Base-by-base conservation (phyloP, 139 green algal species). In the Picochlorum sp. region DNA sequence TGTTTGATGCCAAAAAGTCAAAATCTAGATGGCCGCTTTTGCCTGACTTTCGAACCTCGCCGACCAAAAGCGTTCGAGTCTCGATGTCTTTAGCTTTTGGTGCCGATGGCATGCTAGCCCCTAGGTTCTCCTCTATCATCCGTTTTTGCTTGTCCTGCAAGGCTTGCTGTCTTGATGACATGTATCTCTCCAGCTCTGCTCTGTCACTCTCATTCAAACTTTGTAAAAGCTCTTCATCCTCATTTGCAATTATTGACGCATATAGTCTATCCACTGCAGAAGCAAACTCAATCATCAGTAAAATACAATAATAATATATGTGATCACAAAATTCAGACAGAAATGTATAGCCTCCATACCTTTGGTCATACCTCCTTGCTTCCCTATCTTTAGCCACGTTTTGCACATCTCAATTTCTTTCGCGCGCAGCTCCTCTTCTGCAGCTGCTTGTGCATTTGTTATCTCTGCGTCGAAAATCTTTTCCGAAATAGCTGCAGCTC, bases 281-380 rank as follows among this genome's bases (percentile, higher is more conserved):
- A n/a, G n/a, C n/a, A n/a, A n/a, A n/a, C n/a, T n/a, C n/a, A 47
- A 18, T 18, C 18, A 47, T 47, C 18, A 18, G 18, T 18, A 18
- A 47, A 47, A 18, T 25, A 47, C 18, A 47, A 47, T 18, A 47
- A 47, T 18, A 47, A 18, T 47, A 25, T 18, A 18, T 18, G 39
- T 47, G 39, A 18, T 25, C 18, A 25, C 18, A 18, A 47, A 47
- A 47, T 18, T 18, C 18, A 47, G 39, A 18, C 18, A 25, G 39
- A 47, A 47, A 25, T 47, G 18, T 18, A 25, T 47, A 47, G 18
- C 39, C 18, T 18, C n/a, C n/a, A n/a, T n/a, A n/a, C n/a, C n/a
- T n/a, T 47, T 44, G 18, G 16, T 50, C 55, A 61, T 61, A 25
- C 55, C 55, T 13, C 22, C 55, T 43, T 31, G 30, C 25, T 61